Conservation (phyloP, 306 rosid species). For the Crataegus laevigata region DNA sequence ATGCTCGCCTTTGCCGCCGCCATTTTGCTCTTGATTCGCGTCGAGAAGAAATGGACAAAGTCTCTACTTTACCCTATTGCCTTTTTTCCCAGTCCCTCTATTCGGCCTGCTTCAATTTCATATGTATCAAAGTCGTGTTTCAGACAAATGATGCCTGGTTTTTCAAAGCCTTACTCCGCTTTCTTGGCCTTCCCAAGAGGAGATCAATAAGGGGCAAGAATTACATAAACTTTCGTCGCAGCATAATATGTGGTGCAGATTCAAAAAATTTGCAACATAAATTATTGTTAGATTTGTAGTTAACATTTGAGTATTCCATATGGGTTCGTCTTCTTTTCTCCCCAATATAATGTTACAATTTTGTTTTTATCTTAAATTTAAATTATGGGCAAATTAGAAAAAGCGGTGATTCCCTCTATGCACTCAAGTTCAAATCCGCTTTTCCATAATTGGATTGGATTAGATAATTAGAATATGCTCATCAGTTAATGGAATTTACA, state of each 20-base stretch:
- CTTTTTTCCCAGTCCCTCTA: slow-evolving; percentile 3
- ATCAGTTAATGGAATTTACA: no score
- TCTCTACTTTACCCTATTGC: background rate
- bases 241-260: no score
- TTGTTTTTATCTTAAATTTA: no score
- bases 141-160: background rate
- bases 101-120: background rate
- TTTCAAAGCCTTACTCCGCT: background rate
- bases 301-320: no score
- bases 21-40: slow-evolving; percentile 1
- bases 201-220: background rate
- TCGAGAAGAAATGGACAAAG: slow-evolving; percentile 5
- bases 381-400: no score
- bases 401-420: no score
- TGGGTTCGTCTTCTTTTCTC: no score
- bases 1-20: slow-evolving; percentile 32
- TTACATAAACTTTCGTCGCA: background rate
- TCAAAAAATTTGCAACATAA: background rate
- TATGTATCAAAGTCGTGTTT: background rate
- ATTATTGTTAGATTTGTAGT: no score
- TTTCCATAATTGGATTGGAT: no score
- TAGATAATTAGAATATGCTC: no score
- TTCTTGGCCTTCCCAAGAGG: background rate
- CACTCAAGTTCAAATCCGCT: no score
- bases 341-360: no score